phyloP scores from a whole-genome alignment of 305 asterid species.

The Fraxinus dipetala region DNA sequence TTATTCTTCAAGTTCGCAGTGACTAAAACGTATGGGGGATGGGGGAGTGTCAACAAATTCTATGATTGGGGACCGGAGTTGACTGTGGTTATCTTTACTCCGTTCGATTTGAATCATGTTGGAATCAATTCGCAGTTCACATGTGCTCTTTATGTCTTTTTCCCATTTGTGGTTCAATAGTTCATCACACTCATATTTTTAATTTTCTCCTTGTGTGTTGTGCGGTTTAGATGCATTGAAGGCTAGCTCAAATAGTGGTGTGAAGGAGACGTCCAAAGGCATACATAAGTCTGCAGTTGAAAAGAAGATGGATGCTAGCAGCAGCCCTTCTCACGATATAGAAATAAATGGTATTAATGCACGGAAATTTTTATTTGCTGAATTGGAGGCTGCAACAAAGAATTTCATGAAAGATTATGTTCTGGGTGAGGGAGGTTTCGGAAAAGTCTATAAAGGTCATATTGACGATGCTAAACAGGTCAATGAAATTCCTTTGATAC shows the following conservation, averaged over 20 bases:
- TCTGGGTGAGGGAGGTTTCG: conserved; percentile 55
- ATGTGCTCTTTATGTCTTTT: not conserved
- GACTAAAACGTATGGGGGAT: not conserved
- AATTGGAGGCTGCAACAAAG: conserved; percentile 41
- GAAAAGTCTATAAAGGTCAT: conserved; percentile 45
- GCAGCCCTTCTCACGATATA: conserved; percentile 19
- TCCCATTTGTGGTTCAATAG: not conserved
- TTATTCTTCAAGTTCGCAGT: not conserved
- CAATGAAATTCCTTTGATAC: conserved; percentile 8
- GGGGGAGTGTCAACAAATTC: not conserved
- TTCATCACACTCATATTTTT: not conserved
- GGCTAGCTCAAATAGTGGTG: conserved; percentile 22
- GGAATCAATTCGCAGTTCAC: not conserved
- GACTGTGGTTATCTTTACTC: not conserved
- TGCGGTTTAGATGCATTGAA: conserved; percentile 24
- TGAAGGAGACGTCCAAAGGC: conserved; percentile 31
- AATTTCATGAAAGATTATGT: conserved; percentile 32
- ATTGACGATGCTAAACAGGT: conserved; percentile 40
- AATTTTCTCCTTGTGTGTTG: not conserved
- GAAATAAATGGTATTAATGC: conserved; percentile 29
- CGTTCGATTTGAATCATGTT: not conserved
- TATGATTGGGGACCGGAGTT: not conserved
- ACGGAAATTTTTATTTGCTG: conserved; percentile 38
- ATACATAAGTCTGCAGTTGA: conserved; percentile 27
- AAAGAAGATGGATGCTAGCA: conserved; percentile 20